A percentile compares a stretch with the other conserved stretches of the same genome.
phyloP scores from a whole-genome alignment of 2,329 filamentous ascomycete genomes.

The Metarhizium guizhouense region DNA sequence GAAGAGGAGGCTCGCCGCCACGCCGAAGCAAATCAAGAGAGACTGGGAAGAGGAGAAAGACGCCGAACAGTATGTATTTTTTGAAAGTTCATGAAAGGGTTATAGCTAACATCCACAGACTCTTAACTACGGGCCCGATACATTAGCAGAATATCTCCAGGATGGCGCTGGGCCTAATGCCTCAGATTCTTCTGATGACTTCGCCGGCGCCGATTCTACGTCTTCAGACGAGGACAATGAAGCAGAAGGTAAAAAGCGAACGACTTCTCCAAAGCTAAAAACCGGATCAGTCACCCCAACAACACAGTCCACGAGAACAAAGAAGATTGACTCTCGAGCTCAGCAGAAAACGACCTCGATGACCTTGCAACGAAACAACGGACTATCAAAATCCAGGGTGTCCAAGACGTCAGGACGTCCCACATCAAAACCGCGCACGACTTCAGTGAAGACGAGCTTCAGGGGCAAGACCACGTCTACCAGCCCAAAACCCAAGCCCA shows the following conservation, averaged over 20 bases:
- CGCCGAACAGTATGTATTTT: conserved; percentile 39
- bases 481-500: background rate
- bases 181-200: conserved; percentile 25
- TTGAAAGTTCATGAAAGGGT: background rate
- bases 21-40: conserved; percentile 57
- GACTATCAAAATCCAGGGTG: background rate
- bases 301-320: conserved; percentile 15
- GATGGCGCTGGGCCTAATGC: conserved; percentile 18
- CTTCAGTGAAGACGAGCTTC: background rate
- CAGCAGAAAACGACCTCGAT: conserved; percentile 5
- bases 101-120: conserved; percentile 12
- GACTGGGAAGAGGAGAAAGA: conserved; percentile 79
- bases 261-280: conserved; percentile 15
- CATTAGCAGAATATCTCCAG: conserved; percentile 11
- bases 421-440: background rate
- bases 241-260: conserved; percentile 27
- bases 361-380: background rate
- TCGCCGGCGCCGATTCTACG: conserved; percentile 19
- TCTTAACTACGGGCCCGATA: conserved; percentile 26
- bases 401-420: background rate
- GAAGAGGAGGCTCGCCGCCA: conserved; percentile 70
- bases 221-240: conserved; percentile 20
- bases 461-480: background rate
- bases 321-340: conserved; percentile 22
- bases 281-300: conserved; percentile 13